These are phyloP conservation scores for Mycena galopus DNA, from an alignment of 768 basidiomycete species.

Conservation along the genomic window DNA sequence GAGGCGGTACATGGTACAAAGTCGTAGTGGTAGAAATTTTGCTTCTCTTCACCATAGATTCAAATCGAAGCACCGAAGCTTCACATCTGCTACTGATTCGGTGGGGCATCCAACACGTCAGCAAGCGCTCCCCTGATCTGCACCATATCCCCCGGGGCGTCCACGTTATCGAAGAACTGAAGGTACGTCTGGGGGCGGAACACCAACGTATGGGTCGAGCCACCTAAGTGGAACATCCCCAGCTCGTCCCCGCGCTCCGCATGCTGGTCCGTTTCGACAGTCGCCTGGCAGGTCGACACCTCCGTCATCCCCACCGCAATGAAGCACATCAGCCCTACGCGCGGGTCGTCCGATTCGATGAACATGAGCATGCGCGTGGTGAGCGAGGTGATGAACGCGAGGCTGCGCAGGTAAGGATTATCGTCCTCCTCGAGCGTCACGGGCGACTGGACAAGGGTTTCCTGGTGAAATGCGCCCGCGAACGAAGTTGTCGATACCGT, in stretches of 20 bases:
- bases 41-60: neutral
- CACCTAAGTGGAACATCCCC: slow-evolving; percentile 69
- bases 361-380: slow-evolving; percentile 59
- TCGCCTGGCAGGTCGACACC: slow-evolving; percentile 62
- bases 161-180: slow-evolving; percentile 3
- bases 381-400: slow-evolving; percentile 53
- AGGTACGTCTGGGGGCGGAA: slow-evolving; percentile 48
- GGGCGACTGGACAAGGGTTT: slow-evolving; percentile 48
- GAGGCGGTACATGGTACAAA: neutral
- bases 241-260: slow-evolving; percentile 61
- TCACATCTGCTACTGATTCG: neutral
- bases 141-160: neutral
- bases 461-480: too few species aligned
- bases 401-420: slow-evolving; percentile 36
- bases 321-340: slow-evolving; percentile 61
- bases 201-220: slow-evolving; percentile 58
- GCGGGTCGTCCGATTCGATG: slow-evolving; percentile 53
- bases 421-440: slow-evolving; percentile 5
- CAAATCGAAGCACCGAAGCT: neutral
- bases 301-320: slow-evolving; percentile 64
- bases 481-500: too few species aligned
- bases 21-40: neutral
- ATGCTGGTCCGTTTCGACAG: slow-evolving; percentile 54
- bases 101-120: neutral
- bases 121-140: slow-evolving; percentile 1